Evolutionary conservation across 345 rosid species (phyloP).

Genomic region (Populus ilicifolia): DNA sequence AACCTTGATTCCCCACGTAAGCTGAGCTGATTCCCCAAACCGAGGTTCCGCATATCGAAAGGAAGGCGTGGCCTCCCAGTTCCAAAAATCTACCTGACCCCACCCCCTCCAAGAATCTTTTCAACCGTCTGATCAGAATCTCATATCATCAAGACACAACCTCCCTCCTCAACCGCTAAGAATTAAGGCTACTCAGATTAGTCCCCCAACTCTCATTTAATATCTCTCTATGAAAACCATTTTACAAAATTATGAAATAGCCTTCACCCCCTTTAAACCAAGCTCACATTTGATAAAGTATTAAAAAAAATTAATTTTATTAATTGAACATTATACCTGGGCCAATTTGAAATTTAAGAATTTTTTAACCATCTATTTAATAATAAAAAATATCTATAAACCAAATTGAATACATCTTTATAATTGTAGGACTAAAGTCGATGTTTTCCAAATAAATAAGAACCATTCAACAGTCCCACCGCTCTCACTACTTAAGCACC

Average conservation of each 20-base stretch:
- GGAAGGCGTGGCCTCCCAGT: constrained; percentile 7
- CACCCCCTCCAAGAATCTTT: background rate
- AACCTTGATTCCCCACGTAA: constrained; percentile 8
- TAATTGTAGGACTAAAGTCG: background rate
- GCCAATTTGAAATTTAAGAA: background rate
- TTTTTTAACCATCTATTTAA: background rate
- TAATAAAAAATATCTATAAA: background rate
- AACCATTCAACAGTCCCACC: constrained; percentile 7
- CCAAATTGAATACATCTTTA: background rate
- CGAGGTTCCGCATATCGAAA: constrained; percentile 12
- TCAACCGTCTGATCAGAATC: constrained; percentile 16
- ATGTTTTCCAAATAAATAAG: background rate
- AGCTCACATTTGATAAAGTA: no score
- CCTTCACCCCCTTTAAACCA: no score
- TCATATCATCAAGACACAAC: background rate
- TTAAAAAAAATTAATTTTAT: no score
- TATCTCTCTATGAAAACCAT: background rate
- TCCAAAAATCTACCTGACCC: background rate
- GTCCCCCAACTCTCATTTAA: background rate
- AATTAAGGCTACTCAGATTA: background rate
- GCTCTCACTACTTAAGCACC: background rate
- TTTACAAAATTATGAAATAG: background rate
- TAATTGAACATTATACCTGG: no score
- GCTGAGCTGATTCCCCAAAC: background rate
- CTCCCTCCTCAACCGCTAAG: background rate